Percentiles rank a stretch among this genome's conserved stretches.
phyloP scores from a whole-genome alignment of 1,284 basidiomycete species.

The Coniophora puteana region DNA sequence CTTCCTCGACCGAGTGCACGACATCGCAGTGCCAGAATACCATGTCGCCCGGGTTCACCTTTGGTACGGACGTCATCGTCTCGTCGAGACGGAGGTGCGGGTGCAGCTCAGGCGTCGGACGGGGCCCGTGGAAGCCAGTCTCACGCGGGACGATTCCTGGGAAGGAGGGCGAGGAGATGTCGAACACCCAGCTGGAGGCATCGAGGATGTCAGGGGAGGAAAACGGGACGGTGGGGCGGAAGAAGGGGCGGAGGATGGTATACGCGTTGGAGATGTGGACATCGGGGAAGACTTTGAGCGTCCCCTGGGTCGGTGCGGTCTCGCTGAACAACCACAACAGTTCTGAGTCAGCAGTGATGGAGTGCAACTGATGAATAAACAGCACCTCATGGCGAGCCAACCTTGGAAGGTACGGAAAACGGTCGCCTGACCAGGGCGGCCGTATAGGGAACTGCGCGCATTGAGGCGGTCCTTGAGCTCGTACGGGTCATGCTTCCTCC shows the following conservation, averaged over 20 bases:
- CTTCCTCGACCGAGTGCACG: constrained; percentile 75
- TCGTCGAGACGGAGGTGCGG: constrained; percentile 67
- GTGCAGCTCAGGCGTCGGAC: constrained; percentile 48
- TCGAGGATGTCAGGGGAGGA: constrained; percentile 45
- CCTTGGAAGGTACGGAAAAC: constrained; percentile 85
- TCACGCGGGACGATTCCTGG: constrained; percentile 46
- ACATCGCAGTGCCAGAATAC: constrained; percentile 89
- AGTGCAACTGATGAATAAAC: constrained; percentile 7
- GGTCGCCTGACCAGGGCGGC: constrained; percentile 53
- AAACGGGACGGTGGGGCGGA: constrained; percentile 46
- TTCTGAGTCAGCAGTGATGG: background rate
- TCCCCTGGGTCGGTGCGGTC: constrained; percentile 75
- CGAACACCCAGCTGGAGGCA: constrained; percentile 68
- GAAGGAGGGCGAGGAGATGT: constrained; percentile 53
- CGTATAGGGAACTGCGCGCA: constrained; percentile 59
- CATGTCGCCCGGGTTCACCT: constrained; percentile 76
- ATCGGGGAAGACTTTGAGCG: constrained; percentile 76
- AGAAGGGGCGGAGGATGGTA: constrained; percentile 82
- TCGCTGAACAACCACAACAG: constrained; percentile 35
- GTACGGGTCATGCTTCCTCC: constrained; percentile 71
- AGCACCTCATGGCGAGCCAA: constrained; percentile 65
- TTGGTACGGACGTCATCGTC: constrained; percentile 75
- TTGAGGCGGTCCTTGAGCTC: constrained; percentile 59
- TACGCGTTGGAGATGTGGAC: constrained; percentile 76
- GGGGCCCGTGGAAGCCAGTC: constrained; percentile 49